These are phyloP conservation scores for Penicillium simplicissimum DNA, from an alignment of 495 filamentous ascomycete genomes.

Conservation along the genomic window DNA sequence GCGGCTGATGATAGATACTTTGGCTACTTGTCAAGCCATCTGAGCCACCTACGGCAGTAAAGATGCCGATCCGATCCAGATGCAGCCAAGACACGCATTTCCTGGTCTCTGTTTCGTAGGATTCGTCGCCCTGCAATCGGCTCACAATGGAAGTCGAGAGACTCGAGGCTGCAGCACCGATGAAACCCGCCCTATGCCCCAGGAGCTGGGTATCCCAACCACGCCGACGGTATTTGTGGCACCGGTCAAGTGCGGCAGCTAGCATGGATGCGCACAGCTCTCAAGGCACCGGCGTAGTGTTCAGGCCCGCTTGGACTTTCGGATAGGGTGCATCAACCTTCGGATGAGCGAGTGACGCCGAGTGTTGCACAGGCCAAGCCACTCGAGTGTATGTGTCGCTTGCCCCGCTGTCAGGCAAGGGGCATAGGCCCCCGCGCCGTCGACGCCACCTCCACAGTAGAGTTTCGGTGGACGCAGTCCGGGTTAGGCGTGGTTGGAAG, in stretches of 20 bases:
- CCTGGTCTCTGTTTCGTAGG: conserved; percentile 13
- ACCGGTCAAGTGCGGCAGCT: background rate
- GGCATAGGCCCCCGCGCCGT: conserved; percentile 3
- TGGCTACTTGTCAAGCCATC: background rate
- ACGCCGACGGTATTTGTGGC: background rate
- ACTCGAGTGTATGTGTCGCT: background rate
- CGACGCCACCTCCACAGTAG: conserved; percentile 9
- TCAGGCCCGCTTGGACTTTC: background rate
- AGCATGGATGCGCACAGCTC: background rate
- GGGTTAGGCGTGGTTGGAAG: background rate
- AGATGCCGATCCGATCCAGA: conserved; percentile 5
- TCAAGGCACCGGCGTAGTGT: conserved; percentile 1
- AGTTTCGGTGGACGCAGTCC: background rate
- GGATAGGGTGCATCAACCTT: too few relatives aligned
- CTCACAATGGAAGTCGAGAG: conserved; percentile 8
- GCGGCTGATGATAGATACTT: background rate
- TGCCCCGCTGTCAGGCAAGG: conserved; percentile 21
- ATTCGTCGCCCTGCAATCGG: conserved; percentile 12
- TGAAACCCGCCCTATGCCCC: background rate
- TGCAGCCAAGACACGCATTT: conserved; percentile 17
- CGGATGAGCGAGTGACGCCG: too few relatives aligned
- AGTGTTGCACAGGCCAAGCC: conserved; percentile 10
- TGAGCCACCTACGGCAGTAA: background rate
- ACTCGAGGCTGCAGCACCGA: conserved; percentile 1
- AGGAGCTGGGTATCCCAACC: background rate